These are phyloP conservation scores for Isatis lusitanica DNA, from an alignment of 441 rosid species.

Conservation along the genomic window DNA sequence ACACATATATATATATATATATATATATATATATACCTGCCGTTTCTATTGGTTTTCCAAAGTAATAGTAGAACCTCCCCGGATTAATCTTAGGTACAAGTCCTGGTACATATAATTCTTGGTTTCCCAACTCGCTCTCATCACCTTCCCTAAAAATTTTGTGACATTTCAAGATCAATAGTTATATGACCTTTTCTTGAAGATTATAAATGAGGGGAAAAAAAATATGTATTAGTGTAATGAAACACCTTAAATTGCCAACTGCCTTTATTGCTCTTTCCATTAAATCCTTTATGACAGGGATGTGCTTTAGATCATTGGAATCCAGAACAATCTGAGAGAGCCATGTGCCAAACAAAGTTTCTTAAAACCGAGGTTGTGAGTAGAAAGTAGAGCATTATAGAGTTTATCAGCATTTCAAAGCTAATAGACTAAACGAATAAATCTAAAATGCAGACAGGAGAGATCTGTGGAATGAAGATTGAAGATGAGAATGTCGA, in stretches of 20 bases:
- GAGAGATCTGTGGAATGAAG: too few species aligned
- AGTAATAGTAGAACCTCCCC: slow-evolving; percentile 51
- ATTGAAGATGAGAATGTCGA: too few species aligned
- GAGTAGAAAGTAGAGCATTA: background rate
- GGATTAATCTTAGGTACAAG: slow-evolving; percentile 54
- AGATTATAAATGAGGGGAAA: background rate
- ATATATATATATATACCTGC: slow-evolving; percentile 37
- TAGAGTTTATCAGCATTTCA: background rate
- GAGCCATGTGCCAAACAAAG: background rate
- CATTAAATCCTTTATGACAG: slow-evolving; percentile 48
- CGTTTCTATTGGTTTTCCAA: slow-evolving; percentile 61
- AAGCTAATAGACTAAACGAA: too few species aligned
- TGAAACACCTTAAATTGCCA: slow-evolving; percentile 50
- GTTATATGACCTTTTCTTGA: background rate
- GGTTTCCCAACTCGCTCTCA: slow-evolving; percentile 45
- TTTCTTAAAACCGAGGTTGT: background rate
- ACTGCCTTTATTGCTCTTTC: slow-evolving; percentile 35
- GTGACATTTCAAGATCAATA: slow-evolving; percentile 3
- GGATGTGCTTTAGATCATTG: slow-evolving; percentile 71
- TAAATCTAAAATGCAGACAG: too few species aligned
- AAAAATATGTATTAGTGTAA: background rate
- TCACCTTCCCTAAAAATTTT: slow-evolving; percentile 39
- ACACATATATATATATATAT: too few species aligned
- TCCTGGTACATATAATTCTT: slow-evolving; percentile 44
- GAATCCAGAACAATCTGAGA: slow-evolving; percentile 62